phyloP scores from a whole-genome alignment of 2,329 filamentous ascomycete genomes.

The Calonectria pseudoturangicola region DNA sequence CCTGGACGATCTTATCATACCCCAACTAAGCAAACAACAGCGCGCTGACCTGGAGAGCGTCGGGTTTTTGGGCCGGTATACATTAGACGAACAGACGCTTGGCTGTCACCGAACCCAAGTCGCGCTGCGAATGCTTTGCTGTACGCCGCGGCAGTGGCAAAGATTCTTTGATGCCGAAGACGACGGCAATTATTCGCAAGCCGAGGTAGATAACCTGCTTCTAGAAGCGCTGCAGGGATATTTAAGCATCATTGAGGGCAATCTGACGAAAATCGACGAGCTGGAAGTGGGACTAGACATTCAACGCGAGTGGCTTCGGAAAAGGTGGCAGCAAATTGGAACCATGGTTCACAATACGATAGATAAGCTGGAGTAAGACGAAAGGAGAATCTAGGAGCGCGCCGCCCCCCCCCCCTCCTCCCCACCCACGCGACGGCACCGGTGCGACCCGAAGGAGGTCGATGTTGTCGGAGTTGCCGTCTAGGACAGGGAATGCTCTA shows the following conservation, averaged over 20 bases:
- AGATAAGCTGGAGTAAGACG: constrained; percentile 42
- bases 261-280: constrained; percentile 57
- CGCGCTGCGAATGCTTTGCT: constrained; percentile 65
- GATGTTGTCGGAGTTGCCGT: not conserved
- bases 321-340: constrained; percentile 67
- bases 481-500: not conserved
- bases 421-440: not conserved
- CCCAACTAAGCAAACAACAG: constrained; percentile 60
- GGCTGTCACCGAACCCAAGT: constrained; percentile 73
- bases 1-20: constrained; percentile 69
- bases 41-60: constrained; percentile 64
- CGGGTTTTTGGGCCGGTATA: constrained; percentile 72
- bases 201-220: constrained; percentile 61
- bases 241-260: constrained; percentile 56
- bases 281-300: constrained; percentile 54
- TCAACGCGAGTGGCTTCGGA: constrained; percentile 62
- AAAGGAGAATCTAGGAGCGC: not conserved
- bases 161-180: constrained; percentile 65
- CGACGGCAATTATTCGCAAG: constrained; percentile 67
- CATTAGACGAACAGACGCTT: constrained; percentile 59
- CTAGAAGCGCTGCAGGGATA: constrained; percentile 62
- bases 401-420: no score
- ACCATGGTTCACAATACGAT: constrained; percentile 61
- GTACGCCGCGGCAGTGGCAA: constrained; percentile 58
- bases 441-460: not conserved